These are phyloP conservation scores for Phaeosphaeriaceae sp. DNA, from an alignment of 2,329 filamentous ascomycete species.

Conservation along the genomic window DNA sequence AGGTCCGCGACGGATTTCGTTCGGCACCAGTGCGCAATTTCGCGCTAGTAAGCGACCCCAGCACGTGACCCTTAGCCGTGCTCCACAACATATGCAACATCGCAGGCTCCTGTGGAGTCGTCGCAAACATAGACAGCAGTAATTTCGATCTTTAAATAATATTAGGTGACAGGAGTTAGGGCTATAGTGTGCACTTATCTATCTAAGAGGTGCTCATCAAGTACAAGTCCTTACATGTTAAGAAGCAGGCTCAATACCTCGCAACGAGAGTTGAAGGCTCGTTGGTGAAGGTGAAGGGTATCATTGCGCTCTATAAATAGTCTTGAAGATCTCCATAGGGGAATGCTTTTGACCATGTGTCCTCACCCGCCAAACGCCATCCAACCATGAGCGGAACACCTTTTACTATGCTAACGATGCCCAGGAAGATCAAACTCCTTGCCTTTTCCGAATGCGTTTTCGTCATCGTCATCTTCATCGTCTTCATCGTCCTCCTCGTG, in stretches of 20 bases:
- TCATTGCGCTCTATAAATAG: constrained; percentile 3
- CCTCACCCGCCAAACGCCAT: neutral
- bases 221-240: too few species aligned
- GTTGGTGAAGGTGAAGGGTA: neutral
- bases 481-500: constrained; percentile 43
- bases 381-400: constrained; percentile 11
- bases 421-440: constrained; percentile 46
- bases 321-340: neutral
- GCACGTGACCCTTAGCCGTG: constrained; percentile 15
- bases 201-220: too few species aligned
- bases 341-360: constrained; percentile 1
- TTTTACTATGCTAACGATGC: constrained; percentile 28
- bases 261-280: neutral
- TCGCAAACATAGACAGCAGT: too few species aligned
- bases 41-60: constrained; percentile 20
- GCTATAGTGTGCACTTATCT: too few species aligned
- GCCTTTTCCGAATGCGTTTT: constrained; percentile 27
- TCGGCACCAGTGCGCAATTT: constrained; percentile 21
- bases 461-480: constrained; percentile 37
- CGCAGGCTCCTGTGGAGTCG: too few species aligned
- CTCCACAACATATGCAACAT: too few species aligned
- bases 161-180: too few species aligned
- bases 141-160: too few species aligned
- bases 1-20: constrained; percentile 18
- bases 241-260: neutral